Base-by-base conservation (phyloP, 495 filamentous ascomycete species). In the Penicillium antarcticum region DNA sequence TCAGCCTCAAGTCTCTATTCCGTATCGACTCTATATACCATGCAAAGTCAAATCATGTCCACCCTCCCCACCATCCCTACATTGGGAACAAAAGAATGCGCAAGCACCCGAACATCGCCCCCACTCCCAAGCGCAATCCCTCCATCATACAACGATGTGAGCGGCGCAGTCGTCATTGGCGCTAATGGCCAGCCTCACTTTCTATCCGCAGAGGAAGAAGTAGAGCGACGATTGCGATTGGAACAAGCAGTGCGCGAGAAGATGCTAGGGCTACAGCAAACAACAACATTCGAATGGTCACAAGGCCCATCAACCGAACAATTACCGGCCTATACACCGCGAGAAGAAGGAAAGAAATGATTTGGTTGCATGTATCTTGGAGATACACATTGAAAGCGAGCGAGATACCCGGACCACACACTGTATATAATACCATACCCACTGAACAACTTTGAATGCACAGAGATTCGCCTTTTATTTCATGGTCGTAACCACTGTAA, bases 141-240 rank as follows among this genome's bases (percentile, higher is more conserved):
- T 4, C 65, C 65, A 1, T 44, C 41, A 9, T 68, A 68, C 43
- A 66, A 64, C 55, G 60, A 66, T 29, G 58, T 68, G 14, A 66
- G 60, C 55, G 66, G 62, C 19, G 54, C 62, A 7, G 66, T 68
- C 26, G 26, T 68, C 16, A 61, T 68, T 32, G 60, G 61, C 41
- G 55, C 53, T 43, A 38, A 66, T 42, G 66, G 66, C 0, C 34
- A 49, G 6, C 62, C 63, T 17, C 60, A 53, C 33, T 66, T 68
- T 48, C 56, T 68, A 13, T 60, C 62, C 4, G 62, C 58, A 5
- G 56, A 66, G 37, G 62, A 66, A 45, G 66, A 66, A 38, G 18
- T 40, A 4, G 62, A 64, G 10, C 31, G 66, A 11, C 51, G 57
- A 21, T 37, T 24, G 4, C 37, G 45, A 11, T 43, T 68, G 13